A percentile compares a stretch with the other conserved stretches of the same genome.
Conservation (phyloP, 2,329 filamentous ascomycete species). For the Metarhizium humberi region DNA sequence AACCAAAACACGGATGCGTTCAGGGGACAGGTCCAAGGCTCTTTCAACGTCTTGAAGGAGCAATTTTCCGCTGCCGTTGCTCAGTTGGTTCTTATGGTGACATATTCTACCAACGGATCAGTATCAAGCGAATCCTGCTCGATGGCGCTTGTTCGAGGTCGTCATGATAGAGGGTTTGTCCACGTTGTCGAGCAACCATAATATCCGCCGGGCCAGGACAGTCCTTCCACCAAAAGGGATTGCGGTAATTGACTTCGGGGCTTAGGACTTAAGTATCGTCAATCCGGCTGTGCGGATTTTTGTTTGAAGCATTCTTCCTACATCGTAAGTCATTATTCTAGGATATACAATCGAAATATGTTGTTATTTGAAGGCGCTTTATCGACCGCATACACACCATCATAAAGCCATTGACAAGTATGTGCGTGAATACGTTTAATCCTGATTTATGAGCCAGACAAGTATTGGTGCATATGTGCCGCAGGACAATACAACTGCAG, state of each 20-base stretch:
- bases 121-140: background rate
- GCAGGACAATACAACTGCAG: background rate
- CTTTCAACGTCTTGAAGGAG: conserved; percentile 44
- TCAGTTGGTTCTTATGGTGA: background rate
- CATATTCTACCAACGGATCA: background rate
- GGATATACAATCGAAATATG: background rate
- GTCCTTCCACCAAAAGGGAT: background rate
- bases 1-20: conserved; percentile 76
- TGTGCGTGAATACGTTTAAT: too few species aligned
- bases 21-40: conserved; percentile 64
- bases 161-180: background rate
- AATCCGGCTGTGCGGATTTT: background rate
- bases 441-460: too few species aligned
- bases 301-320: background rate
- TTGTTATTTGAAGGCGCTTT: background rate
- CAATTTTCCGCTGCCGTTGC: conserved; percentile 41
- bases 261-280: background rate
- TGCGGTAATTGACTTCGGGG: background rate
- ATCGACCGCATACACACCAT: too few species aligned
- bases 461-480: conserved; percentile 17
- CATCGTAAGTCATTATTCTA: background rate
- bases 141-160: background rate
- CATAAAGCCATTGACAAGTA: too few species aligned
- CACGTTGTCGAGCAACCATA: background rate
- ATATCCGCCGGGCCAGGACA: background rate